Evolutionary conservation across 495 filamentous ascomycete species (phyloP), one percentile per base, ranked within the genome.

Genomic region (Penicillium odoratum): DNA sequence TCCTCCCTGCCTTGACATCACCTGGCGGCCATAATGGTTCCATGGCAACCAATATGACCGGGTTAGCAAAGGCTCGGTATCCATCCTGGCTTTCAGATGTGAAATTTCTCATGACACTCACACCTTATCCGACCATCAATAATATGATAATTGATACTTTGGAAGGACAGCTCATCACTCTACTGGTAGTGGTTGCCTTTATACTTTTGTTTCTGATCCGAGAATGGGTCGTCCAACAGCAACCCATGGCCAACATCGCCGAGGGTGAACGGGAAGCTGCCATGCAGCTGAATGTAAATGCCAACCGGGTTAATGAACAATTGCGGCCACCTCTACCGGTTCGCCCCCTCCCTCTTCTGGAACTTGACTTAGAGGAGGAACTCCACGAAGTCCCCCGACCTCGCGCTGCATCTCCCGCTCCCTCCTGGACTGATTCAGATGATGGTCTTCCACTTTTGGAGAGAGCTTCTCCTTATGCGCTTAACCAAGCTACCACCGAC

Each of bases 171-270:
- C 81, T 98, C 40, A 95, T 99, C 58, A 97, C 93, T 7, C 71
- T 96, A 1, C 76, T 93, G 13, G 90, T 98, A 33, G 93, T 99
- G 7, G 79, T 93, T 51, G 89, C 86, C 47, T 98, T 98, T 69
- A 96, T 99, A 51, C 74, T 99, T 33, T 85, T 99, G 42, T 97
- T 99, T 61, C 74, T 99, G 16, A 97, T 99, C 50, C 81, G 94
- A 16, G 94, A 99, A 73, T 99, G 96, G 85, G 94, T 99, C 40
- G 92, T 98, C 6, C 93, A 98, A 65, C 94, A 98, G 68, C 95
- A 97, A 66, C 93, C 92, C 9, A 88, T 89, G 58, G 78, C 81
- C 34, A 82, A 85, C 55, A 74, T 85, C 46, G 77, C 72, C 18
- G 68, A 86, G 72, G 73, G 83, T 64, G 73, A 84, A 64, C 62